Base-by-base conservation (phyloP, 305 asterid genomes). In the Fraxinus sp. region DNA sequence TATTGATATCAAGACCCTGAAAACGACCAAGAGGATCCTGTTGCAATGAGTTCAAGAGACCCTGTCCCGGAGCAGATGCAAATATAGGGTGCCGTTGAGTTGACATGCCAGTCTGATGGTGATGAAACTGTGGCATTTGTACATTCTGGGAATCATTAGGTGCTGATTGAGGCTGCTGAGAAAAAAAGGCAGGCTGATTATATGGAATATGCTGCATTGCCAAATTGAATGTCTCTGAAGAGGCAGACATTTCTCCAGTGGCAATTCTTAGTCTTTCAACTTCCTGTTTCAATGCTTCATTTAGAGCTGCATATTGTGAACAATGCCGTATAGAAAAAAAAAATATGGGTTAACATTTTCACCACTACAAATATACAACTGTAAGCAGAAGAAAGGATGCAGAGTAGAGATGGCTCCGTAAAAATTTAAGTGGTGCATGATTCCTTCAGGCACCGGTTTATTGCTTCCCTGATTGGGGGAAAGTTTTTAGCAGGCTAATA, bases 201-300 rank as follows among this genome's bases (percentile, higher is more conserved):
- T 81, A 88, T 35, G 95, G 88, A 85, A 90, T 83, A 76, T 92
- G 94, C 81, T 92, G 95, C 96, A 93, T 90, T 70, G 92, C 87
- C 82, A 91, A 57, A 81, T 71, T 87, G 89, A 87, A 93, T 9
- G 90, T 83, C 16, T 94, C 98, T 24, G 95, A 83, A 30, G 86
- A 26, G 78, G 89, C 82, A 20, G 95, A 83, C 16, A 90, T 86
- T 83, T 94, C 97, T 82, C 98, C 98, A 0, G 98, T 93, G 26
- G 98, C 97, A 46, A 93, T 87, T 86, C 93, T 91, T 37, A 93
- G 92, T 81, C 98, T 91, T 68, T 94, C 98, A 14, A 94, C 97
- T 89, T 94, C 98, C 78, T 92, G 95, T 88, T 91, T 93, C 92
- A 94, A 85, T 79, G 98, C 97, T 86, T 94, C 97, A 22, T 94